Percentiles rank a stretch among this genome's conserved stretches.
Conservation (phyloP, 257 asterid genomes). For the Jacaranda mimosifolia region DNA sequence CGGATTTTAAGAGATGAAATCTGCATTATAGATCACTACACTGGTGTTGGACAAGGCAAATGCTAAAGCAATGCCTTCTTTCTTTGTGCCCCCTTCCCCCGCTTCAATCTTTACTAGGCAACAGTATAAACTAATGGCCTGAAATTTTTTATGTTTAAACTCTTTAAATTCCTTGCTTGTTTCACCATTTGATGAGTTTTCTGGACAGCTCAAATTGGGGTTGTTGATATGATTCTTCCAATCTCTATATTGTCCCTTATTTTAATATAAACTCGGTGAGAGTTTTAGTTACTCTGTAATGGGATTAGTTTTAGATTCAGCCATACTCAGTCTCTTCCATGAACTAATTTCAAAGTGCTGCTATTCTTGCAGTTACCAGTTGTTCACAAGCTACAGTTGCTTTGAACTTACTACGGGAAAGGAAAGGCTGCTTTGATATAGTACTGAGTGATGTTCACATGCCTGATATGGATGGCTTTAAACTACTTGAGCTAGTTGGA, state of each 20-base stretch:
- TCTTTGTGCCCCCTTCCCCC: neutral
- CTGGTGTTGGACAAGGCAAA: neutral
- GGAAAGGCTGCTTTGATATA: slow-evolving; percentile 77
- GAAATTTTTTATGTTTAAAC: slow-evolving; percentile 3
- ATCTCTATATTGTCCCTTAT: slow-evolving; percentile 9
- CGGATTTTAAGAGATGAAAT: neutral
- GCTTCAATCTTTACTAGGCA: neutral
- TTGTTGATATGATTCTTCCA: slow-evolving; percentile 23
- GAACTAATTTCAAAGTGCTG: slow-evolving; percentile 24
- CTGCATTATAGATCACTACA: neutral
- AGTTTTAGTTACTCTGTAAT: neutral
- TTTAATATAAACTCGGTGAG: neutral
- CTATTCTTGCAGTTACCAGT: slow-evolving; percentile 70
- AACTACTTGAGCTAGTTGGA: slow-evolving; percentile 90
- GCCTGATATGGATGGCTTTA: slow-evolving; percentile 99
- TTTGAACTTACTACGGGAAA: slow-evolving; percentile 71
- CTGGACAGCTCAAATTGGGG: neutral
- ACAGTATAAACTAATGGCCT: neutral
- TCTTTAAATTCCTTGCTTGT: neutral
- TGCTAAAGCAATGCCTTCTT: neutral
- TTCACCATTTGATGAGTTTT: neutral
- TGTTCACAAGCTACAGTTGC: slow-evolving; percentile 81
- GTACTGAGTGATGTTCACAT: slow-evolving; percentile 93
- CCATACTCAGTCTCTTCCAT: slow-evolving; percentile 17
- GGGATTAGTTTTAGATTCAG: slow-evolving; percentile 12